Evolutionary conservation across 2,329 filamentous ascomycete species (phyloP).

Genomic region (Talaromyces funiculosus): DNA sequence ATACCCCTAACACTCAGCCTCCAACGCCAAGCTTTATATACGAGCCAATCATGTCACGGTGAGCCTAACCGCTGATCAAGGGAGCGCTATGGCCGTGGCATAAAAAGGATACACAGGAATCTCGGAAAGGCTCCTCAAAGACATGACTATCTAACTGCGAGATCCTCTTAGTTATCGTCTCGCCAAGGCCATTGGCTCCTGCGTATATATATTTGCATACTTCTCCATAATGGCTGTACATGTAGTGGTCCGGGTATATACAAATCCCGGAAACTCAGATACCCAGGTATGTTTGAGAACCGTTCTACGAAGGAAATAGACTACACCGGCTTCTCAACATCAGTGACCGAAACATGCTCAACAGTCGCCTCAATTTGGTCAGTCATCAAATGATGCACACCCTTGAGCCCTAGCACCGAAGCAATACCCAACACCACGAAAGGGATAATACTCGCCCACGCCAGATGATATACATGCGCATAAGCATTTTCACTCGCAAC

Average conservation of each 20-base stretch:
- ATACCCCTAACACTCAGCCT: neutral
- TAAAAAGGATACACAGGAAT: too few species aligned
- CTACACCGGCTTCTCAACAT: neutral
- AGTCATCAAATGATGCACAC: constrained; percentile 50
- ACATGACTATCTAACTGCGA: too few species aligned
- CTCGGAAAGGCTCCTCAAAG: too few species aligned
- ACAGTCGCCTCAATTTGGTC: constrained; percentile 44
- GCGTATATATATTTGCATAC: too few species aligned
- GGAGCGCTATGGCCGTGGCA: too few species aligned
- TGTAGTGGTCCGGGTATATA: too few species aligned
- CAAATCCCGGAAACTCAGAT: too few species aligned
- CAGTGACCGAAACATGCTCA: constrained; percentile 1
- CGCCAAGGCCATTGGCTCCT: too few species aligned
- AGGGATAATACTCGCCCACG: constrained; percentile 48
- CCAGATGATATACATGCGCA: constrained; percentile 45
- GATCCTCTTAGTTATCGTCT: too few species aligned
- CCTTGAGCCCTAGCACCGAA: constrained; percentile 41
- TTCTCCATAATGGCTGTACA: too few species aligned
- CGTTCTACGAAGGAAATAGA: too few species aligned
- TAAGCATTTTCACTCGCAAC: constrained; percentile 43
- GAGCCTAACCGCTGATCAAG: neutral
- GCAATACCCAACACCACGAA: constrained; percentile 48
- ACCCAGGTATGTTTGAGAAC: too few species aligned
- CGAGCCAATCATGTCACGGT: neutral
- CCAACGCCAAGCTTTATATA: neutral